phyloP scores from a whole-genome alignment of 2,329 filamentous ascomycete genomes.

The Clarireedia monteithiana region DNA sequence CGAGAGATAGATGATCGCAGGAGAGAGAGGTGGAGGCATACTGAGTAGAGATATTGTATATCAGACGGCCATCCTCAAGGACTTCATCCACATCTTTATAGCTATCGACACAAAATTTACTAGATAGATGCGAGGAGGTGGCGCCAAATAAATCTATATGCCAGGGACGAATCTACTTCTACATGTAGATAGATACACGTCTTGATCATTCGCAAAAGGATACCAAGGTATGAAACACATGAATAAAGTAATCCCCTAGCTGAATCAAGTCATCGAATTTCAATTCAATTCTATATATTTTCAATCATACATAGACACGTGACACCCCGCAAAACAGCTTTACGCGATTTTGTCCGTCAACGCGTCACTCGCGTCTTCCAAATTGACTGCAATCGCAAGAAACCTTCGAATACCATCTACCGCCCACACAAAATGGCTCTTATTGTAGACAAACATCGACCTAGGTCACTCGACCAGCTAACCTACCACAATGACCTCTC shows the following conservation, averaged over 20 bases:
- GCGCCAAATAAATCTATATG: too few relatives aligned
- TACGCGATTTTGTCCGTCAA: slow-evolving; percentile 3
- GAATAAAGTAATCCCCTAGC: too few relatives aligned
- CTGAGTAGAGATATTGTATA: too few relatives aligned
- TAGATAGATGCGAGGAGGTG: too few relatives aligned
- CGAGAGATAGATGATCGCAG: too few relatives aligned
- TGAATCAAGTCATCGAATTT: too few relatives aligned
- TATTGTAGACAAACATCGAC: slow-evolving; percentile 65
- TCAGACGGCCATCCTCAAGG: too few relatives aligned
- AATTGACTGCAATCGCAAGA: not conserved
- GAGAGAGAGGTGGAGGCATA: too few relatives aligned
- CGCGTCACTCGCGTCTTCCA: slow-evolving; percentile 4
- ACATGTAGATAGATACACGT: not conserved
- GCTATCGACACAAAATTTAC: too few relatives aligned
- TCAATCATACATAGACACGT: not conserved
- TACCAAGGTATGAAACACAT: not conserved
- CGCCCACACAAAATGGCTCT: slow-evolving; percentile 45
- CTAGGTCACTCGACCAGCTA: slow-evolving; percentile 66
- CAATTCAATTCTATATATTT: too few relatives aligned
- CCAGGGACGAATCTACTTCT: too few relatives aligned
- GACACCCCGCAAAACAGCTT: slow-evolving; percentile 9
- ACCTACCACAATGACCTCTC: slow-evolving; percentile 89
- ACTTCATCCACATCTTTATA: too few relatives aligned
- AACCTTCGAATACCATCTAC: not conserved
- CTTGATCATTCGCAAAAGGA: not conserved